A percentile compares a stretch with the other conserved stretches of the same genome.
Evolutionary conservation across 768 basidiomycete genomes (phyloP).

Genomic region (Sporobolomyces phaffii): DNA sequence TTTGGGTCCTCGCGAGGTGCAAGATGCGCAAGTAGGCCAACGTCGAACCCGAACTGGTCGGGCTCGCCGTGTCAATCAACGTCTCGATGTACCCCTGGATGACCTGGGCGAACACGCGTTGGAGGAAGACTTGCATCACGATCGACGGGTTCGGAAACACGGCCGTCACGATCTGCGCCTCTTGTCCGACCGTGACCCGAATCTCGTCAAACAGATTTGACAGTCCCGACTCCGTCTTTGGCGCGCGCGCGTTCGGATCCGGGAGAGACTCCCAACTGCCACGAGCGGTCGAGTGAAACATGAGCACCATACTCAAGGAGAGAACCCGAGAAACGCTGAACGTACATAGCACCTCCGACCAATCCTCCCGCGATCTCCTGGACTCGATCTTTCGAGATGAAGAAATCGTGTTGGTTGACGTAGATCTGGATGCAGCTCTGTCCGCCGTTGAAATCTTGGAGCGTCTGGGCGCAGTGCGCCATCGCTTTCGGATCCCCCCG

Average conservation of each 20-base stretch:
- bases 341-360: slow-evolving; percentile 50
- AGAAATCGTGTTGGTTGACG: slow-evolving; percentile 99
- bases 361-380: slow-evolving; percentile 49
- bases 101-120: slow-evolving; percentile 85
- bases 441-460: slow-evolving; percentile 96
- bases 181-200: slow-evolving; percentile 80
- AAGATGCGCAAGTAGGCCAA: slow-evolving; percentile 84
- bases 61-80: slow-evolving; percentile 69
- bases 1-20: slow-evolving; percentile 75
- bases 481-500: slow-evolving; percentile 99
- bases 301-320: neutral
- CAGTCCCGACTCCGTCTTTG: slow-evolving; percentile 72
- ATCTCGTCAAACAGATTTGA: slow-evolving; percentile 79
- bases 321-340: slow-evolving; percentile 18
- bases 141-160: slow-evolving; percentile 94
- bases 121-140: slow-evolving; percentile 97
- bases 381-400: slow-evolving; percentile 76
- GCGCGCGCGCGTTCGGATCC: slow-evolving; percentile 69
- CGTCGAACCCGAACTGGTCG: slow-evolving; percentile 69
- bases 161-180: slow-evolving; percentile 95
- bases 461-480: slow-evolving; percentile 98
- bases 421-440: slow-evolving; percentile 95
- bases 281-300: neutral
- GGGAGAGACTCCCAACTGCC: slow-evolving; percentile 73
- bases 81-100: slow-evolving; percentile 95